Evolutionary conservation across 2,329 filamentous ascomycete genomes (phyloP).

Genomic region (Tolypocladium guangdongense): DNA sequence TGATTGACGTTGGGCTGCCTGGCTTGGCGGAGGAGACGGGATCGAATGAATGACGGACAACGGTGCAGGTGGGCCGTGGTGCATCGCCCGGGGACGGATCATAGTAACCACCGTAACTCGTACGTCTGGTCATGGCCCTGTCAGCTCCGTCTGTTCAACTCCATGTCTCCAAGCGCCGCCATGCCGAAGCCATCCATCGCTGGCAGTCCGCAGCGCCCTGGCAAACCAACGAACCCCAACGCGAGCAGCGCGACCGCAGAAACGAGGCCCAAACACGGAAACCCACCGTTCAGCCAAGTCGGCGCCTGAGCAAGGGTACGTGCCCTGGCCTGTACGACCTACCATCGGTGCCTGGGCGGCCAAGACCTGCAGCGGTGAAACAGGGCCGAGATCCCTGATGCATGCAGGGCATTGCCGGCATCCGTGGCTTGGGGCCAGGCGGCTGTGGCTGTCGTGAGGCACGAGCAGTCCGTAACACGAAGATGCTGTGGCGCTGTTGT

Average conservation of each 20-base stretch:
- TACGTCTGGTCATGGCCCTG: too few species aligned
- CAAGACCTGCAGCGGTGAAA: neutral
- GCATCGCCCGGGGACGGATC: too few species aligned
- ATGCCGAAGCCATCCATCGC: neutral
- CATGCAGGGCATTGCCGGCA: neutral
- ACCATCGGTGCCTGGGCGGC: neutral
- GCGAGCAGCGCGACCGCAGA: neutral
- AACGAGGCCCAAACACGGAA: neutral
- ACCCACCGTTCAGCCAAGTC: too few species aligned
- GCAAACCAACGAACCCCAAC: neutral
- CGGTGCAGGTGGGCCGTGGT: neutral
- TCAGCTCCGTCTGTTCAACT: too few species aligned
- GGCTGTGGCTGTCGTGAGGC: too few species aligned
- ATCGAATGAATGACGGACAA: neutral
- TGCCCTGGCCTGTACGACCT: neutral
- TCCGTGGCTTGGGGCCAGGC: neutral
- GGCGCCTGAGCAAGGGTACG: neutral
- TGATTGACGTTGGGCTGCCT: too few species aligned
- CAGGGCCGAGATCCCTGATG: neutral
- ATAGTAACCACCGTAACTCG: too few species aligned
- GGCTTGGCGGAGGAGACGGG: too few species aligned
- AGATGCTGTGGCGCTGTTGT: too few species aligned
- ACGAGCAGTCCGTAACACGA: too few species aligned
- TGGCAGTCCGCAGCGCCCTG: neutral
- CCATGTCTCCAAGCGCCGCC: neutral